Base-by-base conservation (phyloP, 78 protist genomes). In the Protostelium mycophagum region DNA sequence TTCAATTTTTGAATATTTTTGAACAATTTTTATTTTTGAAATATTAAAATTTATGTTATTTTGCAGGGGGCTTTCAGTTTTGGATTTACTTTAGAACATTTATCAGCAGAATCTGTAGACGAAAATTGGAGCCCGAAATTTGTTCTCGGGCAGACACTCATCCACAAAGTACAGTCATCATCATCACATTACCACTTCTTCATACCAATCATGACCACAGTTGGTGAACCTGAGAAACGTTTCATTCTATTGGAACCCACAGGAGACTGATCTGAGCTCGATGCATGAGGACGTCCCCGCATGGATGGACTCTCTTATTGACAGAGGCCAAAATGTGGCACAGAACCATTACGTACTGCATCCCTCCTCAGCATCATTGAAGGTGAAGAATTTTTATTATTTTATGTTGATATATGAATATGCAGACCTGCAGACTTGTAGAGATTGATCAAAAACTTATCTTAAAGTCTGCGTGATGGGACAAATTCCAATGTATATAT, bases 71-170 rank as follows among this genome's bases (percentile, higher is more conserved):
- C 94, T 10, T 88, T 84, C 38, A 87, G 94, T 89, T 92, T 92
- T 63, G 94, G 94, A 73, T n/a, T 92, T 0, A 92, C 94, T 29
- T 86, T 92, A 88, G 94, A 92, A 34, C 89, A 89, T 83, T 73
- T 92, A 37, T 87, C 87, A 83, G 94, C 91, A 28, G 88, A 89
- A 28, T 92, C 94, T 10, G 87, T 90, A 31, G 90, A 92, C 28
- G 94, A 92, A 38, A 89, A 88, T 10, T 92, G 94, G 94, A 37
- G 73, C 63, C 91, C 94, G 28, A 85, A 91, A 29, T 92, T 84
- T 84, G 35, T 92, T 1, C 90, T 88, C 83, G 87, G 63, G 25
- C 91, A 92, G 36, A 51, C 63, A 38, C 39, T 92, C 35, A 92
- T 92, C 31, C 94, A 92, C 36, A 92, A 92, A 16, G 73, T 51